Evolutionary conservation across 2,329 filamentous ascomycete species (phyloP).

Genomic region (Claviceps purpurea): DNA sequence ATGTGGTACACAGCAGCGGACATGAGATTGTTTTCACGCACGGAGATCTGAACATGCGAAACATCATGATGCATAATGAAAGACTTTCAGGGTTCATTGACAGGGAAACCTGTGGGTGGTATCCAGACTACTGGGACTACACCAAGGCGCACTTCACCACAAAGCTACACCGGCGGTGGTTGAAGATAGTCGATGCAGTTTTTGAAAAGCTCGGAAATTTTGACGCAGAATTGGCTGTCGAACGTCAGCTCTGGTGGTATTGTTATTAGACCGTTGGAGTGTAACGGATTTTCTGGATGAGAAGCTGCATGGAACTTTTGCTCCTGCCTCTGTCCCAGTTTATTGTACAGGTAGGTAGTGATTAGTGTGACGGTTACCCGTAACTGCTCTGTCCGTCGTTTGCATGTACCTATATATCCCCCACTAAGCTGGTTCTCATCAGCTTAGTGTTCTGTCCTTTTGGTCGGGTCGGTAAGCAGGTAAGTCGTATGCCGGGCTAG

Average conservation of each 20-base stretch:
- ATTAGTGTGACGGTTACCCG: no score
- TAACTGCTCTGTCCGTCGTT: no score
- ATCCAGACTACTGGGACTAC: slow-evolving; percentile 15
- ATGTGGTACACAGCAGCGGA: background rate
- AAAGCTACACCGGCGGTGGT: slow-evolving; percentile 6
- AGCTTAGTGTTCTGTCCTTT: no score
- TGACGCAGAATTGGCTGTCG: background rate
- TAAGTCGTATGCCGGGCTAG: no score
- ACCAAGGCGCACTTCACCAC: slow-evolving; percentile 8
- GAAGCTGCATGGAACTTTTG: no score
- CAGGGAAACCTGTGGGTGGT: slow-evolving; percentile 14
- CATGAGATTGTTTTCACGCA: slow-evolving; percentile 29
- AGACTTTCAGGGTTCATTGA: slow-evolving; percentile 15
- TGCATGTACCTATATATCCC: no score
- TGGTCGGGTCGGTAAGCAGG: no score
- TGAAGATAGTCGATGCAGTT: slow-evolving; percentile 4
- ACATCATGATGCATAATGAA: slow-evolving; percentile 15
- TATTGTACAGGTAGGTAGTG: no score
- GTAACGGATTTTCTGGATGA: no score
- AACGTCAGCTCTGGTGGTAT: background rate
- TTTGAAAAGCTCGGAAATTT: slow-evolving; percentile 1
- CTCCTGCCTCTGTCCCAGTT: no score
- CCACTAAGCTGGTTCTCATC: no score
- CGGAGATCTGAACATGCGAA: slow-evolving; percentile 16
- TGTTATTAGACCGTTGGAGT: no score